Conservation (phyloP, 106 monocot genomes). For the Dendrobium nobile region DNA sequence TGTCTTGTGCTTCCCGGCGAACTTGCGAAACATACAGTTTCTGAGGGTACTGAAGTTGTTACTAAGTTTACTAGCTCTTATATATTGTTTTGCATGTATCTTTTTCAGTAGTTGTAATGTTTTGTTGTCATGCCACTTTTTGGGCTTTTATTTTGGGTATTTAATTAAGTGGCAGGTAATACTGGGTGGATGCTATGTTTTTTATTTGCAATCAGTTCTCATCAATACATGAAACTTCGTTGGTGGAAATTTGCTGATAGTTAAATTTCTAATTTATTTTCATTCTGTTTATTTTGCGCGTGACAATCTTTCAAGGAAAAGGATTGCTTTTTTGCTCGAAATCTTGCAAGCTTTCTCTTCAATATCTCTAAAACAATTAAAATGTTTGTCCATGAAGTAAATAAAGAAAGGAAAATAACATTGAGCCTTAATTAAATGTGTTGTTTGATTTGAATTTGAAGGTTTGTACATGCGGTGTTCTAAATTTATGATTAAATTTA, state of each 20-base stretch:
- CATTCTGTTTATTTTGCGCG: neutral
- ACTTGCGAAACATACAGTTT: neutral
- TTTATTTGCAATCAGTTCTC: neutral
- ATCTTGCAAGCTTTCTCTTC: too few relatives aligned
- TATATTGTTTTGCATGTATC: neutral
- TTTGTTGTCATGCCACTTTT: neutral
- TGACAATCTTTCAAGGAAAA: too few relatives aligned
- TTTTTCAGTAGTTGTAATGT: neutral
- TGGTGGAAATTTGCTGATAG: neutral
- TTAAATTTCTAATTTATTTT: neutral
- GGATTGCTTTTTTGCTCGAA: too few relatives aligned
- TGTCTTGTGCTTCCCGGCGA: neutral
- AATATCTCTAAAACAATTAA: too few relatives aligned
- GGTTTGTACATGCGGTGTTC: too few relatives aligned
- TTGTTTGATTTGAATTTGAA: too few relatives aligned
- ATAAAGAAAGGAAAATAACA: too few relatives aligned
- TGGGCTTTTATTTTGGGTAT: neutral
- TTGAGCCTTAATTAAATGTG: too few relatives aligned
- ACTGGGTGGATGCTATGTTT: neutral
- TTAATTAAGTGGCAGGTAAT: neutral
- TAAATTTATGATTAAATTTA: too few relatives aligned
- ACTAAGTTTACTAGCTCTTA: constrained; percentile 2
- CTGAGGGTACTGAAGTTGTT: neutral
- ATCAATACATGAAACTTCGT: neutral
- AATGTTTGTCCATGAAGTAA: too few relatives aligned